Evolutionary conservation across 192 early-diverging fungal species (phyloP), one percentile per base, ranked within the genome.

Genomic region (Rhizophagus clarus): DNA sequence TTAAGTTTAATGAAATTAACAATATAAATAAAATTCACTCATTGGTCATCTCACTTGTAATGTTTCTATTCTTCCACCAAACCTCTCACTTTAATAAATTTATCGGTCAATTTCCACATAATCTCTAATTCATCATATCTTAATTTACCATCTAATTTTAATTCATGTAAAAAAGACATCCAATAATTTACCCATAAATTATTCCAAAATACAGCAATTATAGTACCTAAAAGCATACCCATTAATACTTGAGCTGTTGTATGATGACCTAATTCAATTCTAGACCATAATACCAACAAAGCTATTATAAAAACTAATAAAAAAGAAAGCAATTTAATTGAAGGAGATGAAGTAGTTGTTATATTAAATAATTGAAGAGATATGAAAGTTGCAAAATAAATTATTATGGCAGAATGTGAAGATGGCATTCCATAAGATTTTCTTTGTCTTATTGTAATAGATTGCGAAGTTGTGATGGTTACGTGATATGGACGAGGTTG

Each of bases 211-310:
- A 49, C 15, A 10, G 29, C 77, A n/a, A 69, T 20, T 11, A 26
- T 26, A 6, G 32, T 60, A 4, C 83, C 83, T 28, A 84, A 60
- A 14, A 76, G 6, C 45, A 76, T 61, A 11, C 83, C 83, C 34
- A 61, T 81, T 15, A 80, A 40, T 5, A 84, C 83, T 40, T 84
- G 83, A 0, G 31, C 26, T 24, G 32, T 28, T 32, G 81, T 82
- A 63, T 84, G 83, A 73, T 84, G 81, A 14, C 81, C 77, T 42
- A 84, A 74, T 10, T 47, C 32, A 24, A 84, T 74, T 29, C 83
- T 72, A 17, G 83, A 84, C 83, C 83, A 84, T 5, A 82, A 66
- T 20, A 84, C 73, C 29, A 66, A 67, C 7, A 82, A 20, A 26
- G 81, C 81, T 14, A 47, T 71, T 22, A 71, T 60, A 12, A 28